A percentile compares a stretch with the other conserved stretches of the same genome.
Evolutionary conservation across 2,329 filamentous ascomycete genomes (phyloP).

Genomic region (Fusarium continuum): DNA sequence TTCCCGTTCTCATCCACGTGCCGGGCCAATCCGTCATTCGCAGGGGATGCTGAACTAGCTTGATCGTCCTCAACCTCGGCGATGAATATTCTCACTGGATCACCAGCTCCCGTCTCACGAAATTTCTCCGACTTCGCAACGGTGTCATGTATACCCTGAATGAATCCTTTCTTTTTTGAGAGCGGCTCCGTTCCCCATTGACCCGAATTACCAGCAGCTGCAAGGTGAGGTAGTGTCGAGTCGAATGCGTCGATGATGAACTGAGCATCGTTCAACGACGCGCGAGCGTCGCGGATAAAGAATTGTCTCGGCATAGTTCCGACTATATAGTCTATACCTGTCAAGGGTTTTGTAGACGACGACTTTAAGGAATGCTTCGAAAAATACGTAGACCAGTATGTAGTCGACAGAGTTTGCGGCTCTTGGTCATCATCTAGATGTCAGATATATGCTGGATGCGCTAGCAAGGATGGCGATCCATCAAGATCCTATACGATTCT

Average conservation of each 20-base stretch:
- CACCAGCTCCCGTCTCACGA: constrained; percentile 31
- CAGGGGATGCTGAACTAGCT: constrained; percentile 1
- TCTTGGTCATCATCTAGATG: constrained; percentile 25
- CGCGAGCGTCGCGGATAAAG: constrained; percentile 37
- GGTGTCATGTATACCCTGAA: constrained; percentile 31
- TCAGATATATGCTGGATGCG: constrained; percentile 12
- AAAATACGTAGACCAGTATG: neutral
- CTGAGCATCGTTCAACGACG: constrained; percentile 38
- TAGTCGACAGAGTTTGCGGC: constrained; percentile 6
- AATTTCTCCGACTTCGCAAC: constrained; percentile 40
- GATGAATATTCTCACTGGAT: constrained; percentile 42
- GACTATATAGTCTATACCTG: neutral
- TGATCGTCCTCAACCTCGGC: constrained; percentile 39
- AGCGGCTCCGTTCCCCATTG: constrained; percentile 45
- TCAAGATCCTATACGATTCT: constrained; percentile 17
- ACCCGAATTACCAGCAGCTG: constrained; percentile 39
- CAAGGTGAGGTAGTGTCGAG: constrained; percentile 44
- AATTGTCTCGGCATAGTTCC: constrained; percentile 35
- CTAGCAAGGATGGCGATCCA: constrained; percentile 39
- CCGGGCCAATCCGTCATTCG: constrained; percentile 15
- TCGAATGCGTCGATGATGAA: constrained; percentile 47
- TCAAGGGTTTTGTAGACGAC: too few relatives aligned
- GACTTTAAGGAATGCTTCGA: neutral
- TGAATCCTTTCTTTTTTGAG: constrained; percentile 36
- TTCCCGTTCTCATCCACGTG: constrained; percentile 29